Evolutionary conservation across 2,329 filamentous ascomycete genomes (phyloP).

Genomic region (Mariannaea sp.): DNA sequence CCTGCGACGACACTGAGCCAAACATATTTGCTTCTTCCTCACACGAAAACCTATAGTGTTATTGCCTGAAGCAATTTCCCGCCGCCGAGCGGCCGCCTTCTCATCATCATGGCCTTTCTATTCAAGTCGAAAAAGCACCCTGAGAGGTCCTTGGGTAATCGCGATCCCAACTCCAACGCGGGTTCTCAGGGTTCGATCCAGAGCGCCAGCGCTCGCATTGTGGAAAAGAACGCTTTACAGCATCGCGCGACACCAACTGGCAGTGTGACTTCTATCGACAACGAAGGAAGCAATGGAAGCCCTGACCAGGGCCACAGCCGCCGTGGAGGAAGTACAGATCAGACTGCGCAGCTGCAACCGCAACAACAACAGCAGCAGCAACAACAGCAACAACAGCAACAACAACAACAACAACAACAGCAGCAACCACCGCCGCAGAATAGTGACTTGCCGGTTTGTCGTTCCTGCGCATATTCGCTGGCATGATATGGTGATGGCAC

Average conservation of each 20-base stretch:
- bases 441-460: conserved; percentile 50
- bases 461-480: conserved; percentile 1
- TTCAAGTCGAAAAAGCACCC: conserved; percentile 83
- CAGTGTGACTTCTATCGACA: conserved; percentile 74
- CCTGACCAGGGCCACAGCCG: conserved; percentile 67
- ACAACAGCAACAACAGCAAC: conserved; percentile 40
- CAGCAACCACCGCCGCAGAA: conserved; percentile 26
- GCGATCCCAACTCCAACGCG: conserved; percentile 58
- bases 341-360: conserved; percentile 47
- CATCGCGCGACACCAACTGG: conserved; percentile 73
- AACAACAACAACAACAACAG: conserved; percentile 9
- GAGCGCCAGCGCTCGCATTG: conserved; percentile 52
- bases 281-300: conserved; percentile 60
- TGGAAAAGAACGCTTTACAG: conserved; percentile 58
- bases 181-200: conserved; percentile 53
- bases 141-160: conserved; percentile 61
- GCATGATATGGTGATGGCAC: not conserved
- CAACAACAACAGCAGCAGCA: not conserved
- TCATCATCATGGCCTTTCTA: conserved; percentile 73
- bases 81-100: conserved; percentile 45
- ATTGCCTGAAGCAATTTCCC: conserved; percentile 27
- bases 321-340: conserved; percentile 56
- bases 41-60: conserved; percentile 22
- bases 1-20: conserved; percentile 27
- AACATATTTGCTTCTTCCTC: conserved; percentile 8